These are phyloP conservation scores for Paraglomus brasilianum DNA, from an alignment of 192 early-diverging fungal species.

Conservation along the genomic window DNA sequence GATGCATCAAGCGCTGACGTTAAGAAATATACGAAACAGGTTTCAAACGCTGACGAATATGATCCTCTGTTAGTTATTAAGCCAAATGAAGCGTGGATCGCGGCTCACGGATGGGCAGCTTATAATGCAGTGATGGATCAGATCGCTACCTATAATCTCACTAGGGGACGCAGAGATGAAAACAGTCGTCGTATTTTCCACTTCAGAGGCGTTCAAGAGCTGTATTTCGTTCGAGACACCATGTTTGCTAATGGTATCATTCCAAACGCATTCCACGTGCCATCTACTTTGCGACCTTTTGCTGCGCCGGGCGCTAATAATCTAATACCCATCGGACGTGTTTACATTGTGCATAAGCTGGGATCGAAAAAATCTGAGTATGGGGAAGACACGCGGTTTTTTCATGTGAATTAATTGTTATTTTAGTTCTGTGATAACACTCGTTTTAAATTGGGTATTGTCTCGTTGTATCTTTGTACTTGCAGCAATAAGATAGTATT, in stretches of 20 bases:
- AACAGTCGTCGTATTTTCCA: not conserved
- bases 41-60: constrained; percentile 6
- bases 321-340: not conserved
- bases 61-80: constrained; percentile 1
- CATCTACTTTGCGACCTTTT: too few species aligned
- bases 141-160: constrained; percentile 6
- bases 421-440: too few species aligned
- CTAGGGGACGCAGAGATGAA: constrained; percentile 12
- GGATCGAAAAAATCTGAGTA: not conserved
- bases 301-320: not conserved
- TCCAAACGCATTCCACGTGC: not conserved
- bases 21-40: constrained; percentile 7
- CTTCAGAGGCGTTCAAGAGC: constrained; percentile 10
- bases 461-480: too few species aligned
- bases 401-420: not conserved
- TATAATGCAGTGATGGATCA: not conserved
- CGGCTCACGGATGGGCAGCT: not conserved
- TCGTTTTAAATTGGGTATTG: too few species aligned
- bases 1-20: constrained; percentile 1
- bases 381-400: not conserved
- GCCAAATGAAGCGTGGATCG: not conserved
- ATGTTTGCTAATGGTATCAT: not conserved
- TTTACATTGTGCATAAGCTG: not conserved
- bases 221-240: not conserved
- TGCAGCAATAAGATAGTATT: too few species aligned